Evolutionary conservation across 768 basidiomycete species (phyloP).

Genomic region (Peribolospora baueri): DNA sequence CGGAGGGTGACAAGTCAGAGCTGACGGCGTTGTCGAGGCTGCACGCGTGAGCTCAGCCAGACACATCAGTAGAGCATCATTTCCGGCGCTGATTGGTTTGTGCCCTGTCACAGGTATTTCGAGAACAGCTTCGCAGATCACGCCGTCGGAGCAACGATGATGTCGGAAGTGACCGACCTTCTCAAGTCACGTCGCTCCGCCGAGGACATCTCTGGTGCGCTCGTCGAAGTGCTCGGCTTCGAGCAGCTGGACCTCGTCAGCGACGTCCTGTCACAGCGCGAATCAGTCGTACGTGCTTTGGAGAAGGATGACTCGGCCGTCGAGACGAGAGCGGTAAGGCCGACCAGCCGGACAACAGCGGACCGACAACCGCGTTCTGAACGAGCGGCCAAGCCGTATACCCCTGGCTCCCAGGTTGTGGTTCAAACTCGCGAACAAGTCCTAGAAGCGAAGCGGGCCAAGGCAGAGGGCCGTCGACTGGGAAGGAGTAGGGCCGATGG

Average conservation of each 20-base stretch:
- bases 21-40: too few relatives aligned
- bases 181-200: slow-evolving; percentile 17
- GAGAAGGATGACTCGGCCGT: slow-evolving; percentile 12
- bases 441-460: too few relatives aligned
- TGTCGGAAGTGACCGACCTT: slow-evolving; percentile 8
- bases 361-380: neutral
- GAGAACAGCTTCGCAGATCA: too few relatives aligned
- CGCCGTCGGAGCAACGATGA: neutral
- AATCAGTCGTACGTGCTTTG: too few relatives aligned
- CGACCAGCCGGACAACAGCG: neutral
- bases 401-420: neutral
- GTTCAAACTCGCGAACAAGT: neutral
- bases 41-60: too few relatives aligned
- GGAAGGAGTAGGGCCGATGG: too few relatives aligned
- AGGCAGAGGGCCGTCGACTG: too few relatives aligned
- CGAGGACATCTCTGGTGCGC: slow-evolving; percentile 50
- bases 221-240: slow-evolving; percentile 60
- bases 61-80: too few relatives aligned
- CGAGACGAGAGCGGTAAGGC: slow-evolving; percentile 26
- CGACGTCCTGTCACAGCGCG: slow-evolving; percentile 30
- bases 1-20: too few relatives aligned
- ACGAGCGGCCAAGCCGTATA: neutral
- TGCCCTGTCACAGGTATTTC: too few relatives aligned
- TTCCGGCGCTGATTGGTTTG: too few relatives aligned
- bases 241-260: slow-evolving; percentile 57